Base-by-base conservation (phyloP, 306 rosid genomes). In the Sicyos baderoa region DNA sequence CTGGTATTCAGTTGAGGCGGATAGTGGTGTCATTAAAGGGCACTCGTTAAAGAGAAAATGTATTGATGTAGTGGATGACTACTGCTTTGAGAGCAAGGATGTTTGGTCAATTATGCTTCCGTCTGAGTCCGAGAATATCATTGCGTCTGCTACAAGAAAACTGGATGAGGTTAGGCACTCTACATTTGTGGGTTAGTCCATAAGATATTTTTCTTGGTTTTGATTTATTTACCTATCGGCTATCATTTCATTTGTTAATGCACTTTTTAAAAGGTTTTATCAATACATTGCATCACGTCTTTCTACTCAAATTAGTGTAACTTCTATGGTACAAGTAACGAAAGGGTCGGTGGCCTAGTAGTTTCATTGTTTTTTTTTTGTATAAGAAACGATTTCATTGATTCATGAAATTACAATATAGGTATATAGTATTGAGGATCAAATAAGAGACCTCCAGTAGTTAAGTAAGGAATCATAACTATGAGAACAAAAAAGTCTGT, bases 51-150 rank as follows among this genome's bases (percentile, higher is more conserved):
- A 84, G 76, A 69, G 88, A 55, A 84, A 80, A 6, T 90, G 96
- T 74, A 60, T 81, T 75, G 76, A 83, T 77, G 78, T 59, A 14
- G 75, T 13, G 66, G 96, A 88, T 80, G 85, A 83, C 47, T 90
- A 80, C 77, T 90, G 97, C 87, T 94, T 90, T 70, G 83, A 76
- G 76, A 90, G 86, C 74, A 83, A 83, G 84, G 89, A 90, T 65
- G 70, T 94, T 8, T 94, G 99, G 97, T 86, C 91, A 13, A 72
- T 94, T 77, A 84, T 88, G 60, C 87, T 94, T 75, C 99, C 99
- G 65, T 80, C 90, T 53, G 96, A 90, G 76, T 84, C 97, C n/a
- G 99, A 94, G 80, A 85, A 83, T 76, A 90, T 94, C 62, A 85
- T 90, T 77, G 85, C 90, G 71, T 84, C 91, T 45, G 86, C 72